These are phyloP conservation scores for Tylopilus orsonianus DNA, from an alignment of 1,284 basidiomycete genomes.

Conservation along the genomic window DNA sequence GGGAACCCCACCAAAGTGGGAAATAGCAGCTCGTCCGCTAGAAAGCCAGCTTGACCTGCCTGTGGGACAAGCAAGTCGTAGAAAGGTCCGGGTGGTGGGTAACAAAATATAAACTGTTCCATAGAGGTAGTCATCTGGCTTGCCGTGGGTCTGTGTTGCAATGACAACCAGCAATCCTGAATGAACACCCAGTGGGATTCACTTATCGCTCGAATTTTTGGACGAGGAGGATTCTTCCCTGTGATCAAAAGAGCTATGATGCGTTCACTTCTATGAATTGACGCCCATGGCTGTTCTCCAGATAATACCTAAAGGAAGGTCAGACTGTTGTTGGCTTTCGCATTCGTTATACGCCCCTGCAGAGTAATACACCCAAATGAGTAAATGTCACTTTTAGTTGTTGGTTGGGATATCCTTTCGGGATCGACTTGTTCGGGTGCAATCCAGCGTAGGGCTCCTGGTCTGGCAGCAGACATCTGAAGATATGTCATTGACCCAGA, in stretches of 20 bases:
- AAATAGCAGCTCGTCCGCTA: too few relatives aligned
- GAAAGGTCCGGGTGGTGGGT: too few relatives aligned
- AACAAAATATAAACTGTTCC: not conserved
- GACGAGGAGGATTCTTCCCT: not conserved
- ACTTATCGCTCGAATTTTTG: not conserved
- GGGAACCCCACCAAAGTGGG: too few relatives aligned
- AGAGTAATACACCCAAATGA: not conserved
- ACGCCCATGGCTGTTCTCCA: slow-evolving; percentile 8
- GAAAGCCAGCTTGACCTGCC: too few relatives aligned
- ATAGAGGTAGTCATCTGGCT: not conserved
- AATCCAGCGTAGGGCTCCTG: slow-evolving; percentile 12
- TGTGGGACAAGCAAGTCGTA: too few relatives aligned
- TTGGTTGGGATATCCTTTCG: not conserved
- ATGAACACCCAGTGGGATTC: slow-evolving; percentile 14
- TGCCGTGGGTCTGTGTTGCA: too few relatives aligned
- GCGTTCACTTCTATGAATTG: not conserved
- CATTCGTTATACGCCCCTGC: not conserved
- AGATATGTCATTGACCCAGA: slow-evolving; percentile 11
- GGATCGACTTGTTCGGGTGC: not conserved
- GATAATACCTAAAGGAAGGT: slow-evolving; percentile 5
- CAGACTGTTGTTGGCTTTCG: not conserved
- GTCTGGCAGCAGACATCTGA: slow-evolving; percentile 5
- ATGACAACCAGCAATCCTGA: slow-evolving; percentile 10
- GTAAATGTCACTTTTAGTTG: not conserved
- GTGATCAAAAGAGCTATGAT: not conserved